These are phyloP conservation scores for Selenicereus undatus DNA, from an alignment of 148 eudicot species.

Conservation along the genomic window DNA sequence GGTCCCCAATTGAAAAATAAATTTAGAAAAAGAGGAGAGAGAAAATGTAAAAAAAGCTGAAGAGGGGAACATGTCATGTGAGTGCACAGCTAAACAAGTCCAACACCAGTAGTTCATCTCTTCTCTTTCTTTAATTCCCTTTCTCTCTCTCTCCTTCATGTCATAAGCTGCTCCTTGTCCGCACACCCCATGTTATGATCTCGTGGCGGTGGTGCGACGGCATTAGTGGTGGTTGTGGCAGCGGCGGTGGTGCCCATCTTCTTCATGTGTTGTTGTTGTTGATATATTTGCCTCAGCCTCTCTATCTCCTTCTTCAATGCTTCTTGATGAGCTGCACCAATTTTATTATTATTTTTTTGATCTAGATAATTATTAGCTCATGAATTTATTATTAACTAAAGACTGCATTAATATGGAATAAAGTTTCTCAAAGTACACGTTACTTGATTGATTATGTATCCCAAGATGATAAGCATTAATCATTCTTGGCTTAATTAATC, in stretches of 20 bases:
- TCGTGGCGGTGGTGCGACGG: constrained; percentile 12
- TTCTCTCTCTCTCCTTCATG: constrained; percentile 22
- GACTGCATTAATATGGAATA: constrained; percentile 4
- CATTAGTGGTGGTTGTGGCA: background rate
- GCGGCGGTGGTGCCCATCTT: constrained; percentile 30
- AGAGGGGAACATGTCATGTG: constrained; percentile 46
- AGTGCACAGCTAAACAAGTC: constrained; percentile 31
- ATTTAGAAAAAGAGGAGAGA: background rate
- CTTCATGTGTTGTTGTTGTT: constrained; percentile 46
- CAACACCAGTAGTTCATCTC: constrained; percentile 14
- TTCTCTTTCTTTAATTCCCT: background rate
- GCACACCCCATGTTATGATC: constrained; percentile 33
- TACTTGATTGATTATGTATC: constrained; percentile 24
- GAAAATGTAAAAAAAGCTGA: constrained; percentile 8
- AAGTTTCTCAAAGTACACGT: constrained; percentile 23
- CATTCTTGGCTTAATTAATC: constrained; percentile 2
- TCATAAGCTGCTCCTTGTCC: constrained; percentile 43
- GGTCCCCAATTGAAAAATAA: constrained; percentile 15
- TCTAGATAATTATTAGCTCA: background rate
- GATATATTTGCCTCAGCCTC: constrained; percentile 69
- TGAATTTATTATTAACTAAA: too few relatives aligned
- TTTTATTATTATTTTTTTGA: background rate
- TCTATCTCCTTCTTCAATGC: constrained; percentile 89
- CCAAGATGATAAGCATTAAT: constrained; percentile 29
- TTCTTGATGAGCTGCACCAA: constrained; percentile 74